A percentile compares a stretch with the other conserved stretches of the same genome.
Evolutionary conservation across 306 rosid species (phyloP).

Genomic region (Hippophae tibetana): DNA sequence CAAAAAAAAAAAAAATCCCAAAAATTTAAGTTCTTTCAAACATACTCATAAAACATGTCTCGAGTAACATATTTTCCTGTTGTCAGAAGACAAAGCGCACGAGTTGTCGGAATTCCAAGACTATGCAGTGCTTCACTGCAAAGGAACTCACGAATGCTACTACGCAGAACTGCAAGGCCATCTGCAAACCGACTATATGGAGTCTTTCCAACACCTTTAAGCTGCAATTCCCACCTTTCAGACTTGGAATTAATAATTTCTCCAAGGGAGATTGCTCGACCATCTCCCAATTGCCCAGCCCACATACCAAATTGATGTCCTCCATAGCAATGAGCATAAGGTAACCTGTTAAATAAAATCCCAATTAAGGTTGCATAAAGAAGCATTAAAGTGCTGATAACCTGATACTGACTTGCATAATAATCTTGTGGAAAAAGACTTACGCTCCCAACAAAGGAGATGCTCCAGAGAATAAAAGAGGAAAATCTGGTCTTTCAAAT

Average conservation of each 20-base stretch:
- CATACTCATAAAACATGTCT: constrained; percentile 98
- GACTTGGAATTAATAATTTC: constrained; percentile 73
- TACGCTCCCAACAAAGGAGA: constrained; percentile 75
- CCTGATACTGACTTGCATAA: constrained; percentile 3
- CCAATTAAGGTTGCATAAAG: constrained; percentile 12
- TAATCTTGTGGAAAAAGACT: constrained; percentile 30
- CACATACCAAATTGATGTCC: constrained; percentile 99
- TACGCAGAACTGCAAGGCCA: constrained; percentile 96
- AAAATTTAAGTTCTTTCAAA: constrained; percentile 10
- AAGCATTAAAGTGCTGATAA: constrained; percentile 1
- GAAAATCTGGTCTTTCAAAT: constrained; percentile 79
- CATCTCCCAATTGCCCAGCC: constrained; percentile 99
- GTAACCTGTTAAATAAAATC: constrained; percentile 42
- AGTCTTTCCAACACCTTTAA: constrained; percentile 97
- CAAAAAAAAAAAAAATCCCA: background rate
- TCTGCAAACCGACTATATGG: constrained; percentile 96
- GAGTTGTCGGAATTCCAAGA: constrained; percentile 94
- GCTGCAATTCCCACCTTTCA: constrained; percentile 93
- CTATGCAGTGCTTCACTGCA: constrained; percentile 98
- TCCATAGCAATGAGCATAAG: constrained; percentile 96
- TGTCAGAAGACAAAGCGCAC: constrained; percentile 79
- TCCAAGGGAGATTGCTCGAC: constrained; percentile 91
- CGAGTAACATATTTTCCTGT: constrained; percentile 82
- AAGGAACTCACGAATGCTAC: constrained; percentile 93
- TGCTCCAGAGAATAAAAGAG: constrained; percentile 74